phyloP scores from a whole-genome alignment of 345 rosid genomes.

The Bruguiera sexangula region DNA sequence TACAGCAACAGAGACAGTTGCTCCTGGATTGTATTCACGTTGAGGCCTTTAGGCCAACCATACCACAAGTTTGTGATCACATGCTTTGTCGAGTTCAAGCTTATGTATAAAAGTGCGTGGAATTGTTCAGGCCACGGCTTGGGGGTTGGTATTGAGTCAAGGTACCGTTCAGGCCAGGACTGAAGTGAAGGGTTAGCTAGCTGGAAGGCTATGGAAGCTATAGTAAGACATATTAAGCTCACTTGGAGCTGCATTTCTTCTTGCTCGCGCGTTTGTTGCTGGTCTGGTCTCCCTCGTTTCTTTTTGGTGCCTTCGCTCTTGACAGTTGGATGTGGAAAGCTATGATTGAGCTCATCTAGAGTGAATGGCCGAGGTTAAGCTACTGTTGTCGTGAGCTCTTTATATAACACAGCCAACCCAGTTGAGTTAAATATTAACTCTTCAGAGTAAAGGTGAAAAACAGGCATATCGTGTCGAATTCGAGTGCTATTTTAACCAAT shows the following conservation, averaged over 20 bases:
- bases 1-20: constrained; percentile 26
- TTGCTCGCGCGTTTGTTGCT: too few relatives aligned
- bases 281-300: too few relatives aligned
- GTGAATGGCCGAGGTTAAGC: too few relatives aligned
- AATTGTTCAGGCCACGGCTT: constrained; percentile 40
- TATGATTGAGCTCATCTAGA: too few relatives aligned
- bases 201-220: background rate
- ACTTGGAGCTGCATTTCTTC: constrained; percentile 3
- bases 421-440: too few relatives aligned
- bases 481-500: too few relatives aligned
- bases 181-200: constrained; percentile 9
- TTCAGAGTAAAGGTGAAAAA: too few relatives aligned
- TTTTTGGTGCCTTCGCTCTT: too few relatives aligned
- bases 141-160: constrained; percentile 9
- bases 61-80: constrained; percentile 34
- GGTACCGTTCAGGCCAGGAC: background rate
- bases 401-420: too few relatives aligned
- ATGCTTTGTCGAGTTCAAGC: constrained; percentile 9
- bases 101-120: constrained; percentile 35
- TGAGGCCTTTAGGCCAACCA: constrained; percentile 40
- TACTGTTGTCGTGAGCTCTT: too few relatives aligned
- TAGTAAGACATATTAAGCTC: background rate
- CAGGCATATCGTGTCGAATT: too few relatives aligned
- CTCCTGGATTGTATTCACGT: constrained; percentile 28
- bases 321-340: too few relatives aligned